Evolutionary conservation across 768 basidiomycete species (phyloP), one percentile per base, ranked within the genome.

Genomic region (Amyloporia xantha): DNA sequence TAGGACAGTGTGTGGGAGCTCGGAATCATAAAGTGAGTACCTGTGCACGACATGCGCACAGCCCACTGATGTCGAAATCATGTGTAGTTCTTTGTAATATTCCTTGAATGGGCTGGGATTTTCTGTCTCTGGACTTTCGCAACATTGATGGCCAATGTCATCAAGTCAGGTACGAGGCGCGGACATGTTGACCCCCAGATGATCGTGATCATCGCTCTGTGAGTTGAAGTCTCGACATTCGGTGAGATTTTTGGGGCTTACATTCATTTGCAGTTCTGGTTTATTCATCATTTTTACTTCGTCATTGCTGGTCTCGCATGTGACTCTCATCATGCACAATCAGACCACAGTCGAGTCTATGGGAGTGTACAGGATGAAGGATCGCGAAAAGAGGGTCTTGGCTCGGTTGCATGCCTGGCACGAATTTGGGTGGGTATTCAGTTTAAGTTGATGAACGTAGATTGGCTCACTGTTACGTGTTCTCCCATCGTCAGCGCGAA

Each of bases 1-100:
- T 97, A 45, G 93, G 93, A 10, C 89, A 92, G 59, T 97, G 93
- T 55, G 90, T 96, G 17, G 93, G 93, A 10, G 93, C 91, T 44
- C 78, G 79, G 33, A 97, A 97, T 61, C 87, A 94, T 56, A 92
- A 91, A 67, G 89, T 86, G 50, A 19, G 72, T 48, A 9, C 41
- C 28, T 23, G 10, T 30, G 17, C 11, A 33, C 30, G 38, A 9
- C 5, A 7, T 28, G 9, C n/a, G 5, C 7, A 17, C 10, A 39
- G 6, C 20, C 6, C 38, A 39, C 19, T n/a, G 12, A 9, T 7
- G 30, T 15, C 15, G 30, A 33, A 7, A 33, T 7, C 41, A 17
- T 13, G 27, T 6, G 5, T 44, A 90, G 84, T 93, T 88, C 68
- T 96, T 97, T 65, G 58, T 93, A 46, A 86, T 84, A 58, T 94